phyloP scores from a whole-genome alignment of 805 yeast species.

The Wickerhamiella hasegawae region DNA sequence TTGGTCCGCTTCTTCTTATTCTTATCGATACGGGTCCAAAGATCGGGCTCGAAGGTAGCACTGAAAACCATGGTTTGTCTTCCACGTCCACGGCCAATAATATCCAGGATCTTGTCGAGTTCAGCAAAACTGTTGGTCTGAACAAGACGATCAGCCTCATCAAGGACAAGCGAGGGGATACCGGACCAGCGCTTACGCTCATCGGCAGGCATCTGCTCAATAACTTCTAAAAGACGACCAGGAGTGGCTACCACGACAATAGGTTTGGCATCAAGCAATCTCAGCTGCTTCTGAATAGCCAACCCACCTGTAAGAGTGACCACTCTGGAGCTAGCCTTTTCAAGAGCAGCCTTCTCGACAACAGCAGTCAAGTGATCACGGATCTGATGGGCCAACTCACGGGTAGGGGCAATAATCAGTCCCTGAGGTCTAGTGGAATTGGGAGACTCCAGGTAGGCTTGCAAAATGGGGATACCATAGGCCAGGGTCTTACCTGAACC shows the following conservation, averaged over 20 bases:
- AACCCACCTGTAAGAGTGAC: constrained; percentile 86
- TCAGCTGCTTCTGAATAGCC: constrained; percentile 82
- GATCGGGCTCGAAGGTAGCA: constrained; percentile 77
- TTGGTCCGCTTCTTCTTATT: constrained; percentile 21
- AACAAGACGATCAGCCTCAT: constrained; percentile 89
- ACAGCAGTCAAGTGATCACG: constrained; percentile 48
- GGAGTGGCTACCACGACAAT: constrained; percentile 86
- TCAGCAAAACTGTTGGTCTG: constrained; percentile 97
- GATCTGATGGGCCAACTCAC: constrained; percentile 94
- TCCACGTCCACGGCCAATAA: constrained; percentile 35
- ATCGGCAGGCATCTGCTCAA: constrained; percentile 30
- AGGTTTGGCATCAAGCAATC: constrained; percentile 54
- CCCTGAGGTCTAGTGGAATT: constrained; percentile 27
- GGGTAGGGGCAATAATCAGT: constrained; percentile 80
- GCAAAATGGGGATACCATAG: constrained; percentile 82
- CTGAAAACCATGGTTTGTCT: constrained; percentile 87
- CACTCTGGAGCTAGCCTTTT: constrained; percentile 29
- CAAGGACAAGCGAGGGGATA: constrained; percentile 48
- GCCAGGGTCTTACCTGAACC: constrained; percentile 98
- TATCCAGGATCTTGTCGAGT: constrained; percentile 60
- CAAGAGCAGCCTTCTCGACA: constrained; percentile 3
- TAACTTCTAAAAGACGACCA: constrained; percentile 67
- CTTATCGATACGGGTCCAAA: constrained; percentile 57
- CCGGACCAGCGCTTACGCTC: constrained; percentile 27
- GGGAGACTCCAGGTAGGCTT: constrained; percentile 26